Conservation (phyloP, 306 rosid species). For the Delonix regia region DNA sequence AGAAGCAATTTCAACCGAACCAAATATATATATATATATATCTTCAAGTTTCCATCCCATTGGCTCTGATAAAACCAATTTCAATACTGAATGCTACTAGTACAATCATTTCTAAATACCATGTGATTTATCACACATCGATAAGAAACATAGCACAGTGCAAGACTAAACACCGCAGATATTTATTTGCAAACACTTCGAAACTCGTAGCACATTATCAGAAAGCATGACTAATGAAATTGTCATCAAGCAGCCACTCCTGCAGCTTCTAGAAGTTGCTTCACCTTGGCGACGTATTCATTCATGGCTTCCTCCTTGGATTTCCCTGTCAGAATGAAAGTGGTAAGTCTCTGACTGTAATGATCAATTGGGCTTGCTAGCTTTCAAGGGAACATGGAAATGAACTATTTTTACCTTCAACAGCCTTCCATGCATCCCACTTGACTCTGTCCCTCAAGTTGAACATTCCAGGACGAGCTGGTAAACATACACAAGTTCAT, state of each 20-base stretch:
- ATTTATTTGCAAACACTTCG: slow-evolving; percentile 41
- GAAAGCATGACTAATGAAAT: slow-evolving; percentile 24
- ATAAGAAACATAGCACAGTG: slow-evolving; percentile 33
- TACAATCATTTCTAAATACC: slow-evolving; percentile 16
- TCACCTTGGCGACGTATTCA: slow-evolving; percentile 93
- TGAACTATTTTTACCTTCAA: slow-evolving; percentile 64
- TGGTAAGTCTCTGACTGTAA: neutral
- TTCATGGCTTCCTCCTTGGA: slow-evolving; percentile 86
- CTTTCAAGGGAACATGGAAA: neutral
- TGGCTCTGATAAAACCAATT: slow-evolving; percentile 31
- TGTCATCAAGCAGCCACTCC: slow-evolving; percentile 52
- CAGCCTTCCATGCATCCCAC: slow-evolving; percentile 99
- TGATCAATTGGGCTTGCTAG: slow-evolving; percentile 6
- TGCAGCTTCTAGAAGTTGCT: slow-evolving; percentile 82
- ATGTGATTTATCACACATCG: slow-evolving; percentile 31
- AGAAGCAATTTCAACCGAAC: slow-evolving; percentile 12
- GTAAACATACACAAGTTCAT: slow-evolving; percentile 40
- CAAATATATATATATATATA: neutral
- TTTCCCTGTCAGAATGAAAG: slow-evolving; percentile 60
- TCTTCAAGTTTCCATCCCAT: neutral
- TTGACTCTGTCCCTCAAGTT: slow-evolving; percentile 83
- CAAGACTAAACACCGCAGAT: slow-evolving; percentile 33
- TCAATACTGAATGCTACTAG: slow-evolving; percentile 4
- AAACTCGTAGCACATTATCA: slow-evolving; percentile 32
- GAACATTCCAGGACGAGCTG: slow-evolving; percentile 94